Evolutionary conservation across 169 alveolate species (phyloP), one percentile per base, ranked within the genome.

Genomic region (Plasmodium inui): DNA sequence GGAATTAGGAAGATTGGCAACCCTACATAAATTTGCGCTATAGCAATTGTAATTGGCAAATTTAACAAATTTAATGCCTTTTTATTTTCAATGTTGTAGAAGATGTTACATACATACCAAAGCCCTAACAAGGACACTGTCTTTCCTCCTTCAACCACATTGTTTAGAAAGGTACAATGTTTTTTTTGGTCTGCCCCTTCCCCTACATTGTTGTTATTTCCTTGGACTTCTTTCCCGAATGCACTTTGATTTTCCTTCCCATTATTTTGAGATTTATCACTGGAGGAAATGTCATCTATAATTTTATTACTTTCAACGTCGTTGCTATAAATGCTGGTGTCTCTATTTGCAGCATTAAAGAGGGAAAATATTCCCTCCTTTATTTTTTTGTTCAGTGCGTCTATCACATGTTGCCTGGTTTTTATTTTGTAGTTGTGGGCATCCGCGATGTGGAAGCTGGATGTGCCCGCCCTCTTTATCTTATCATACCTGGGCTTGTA

Each of bases 61-160:
- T 96, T 96, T 79, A 89, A 78, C 71, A 96, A 50, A 92, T 95
- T 96, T 50, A 96, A 89, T 34, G 97, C 96, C 78, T 96, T 95
- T 81, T 95, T 96, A 92, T 95, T 96, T 79, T 96, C 97, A 32
- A 95, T 74, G 70, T 96, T 96, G 93, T 96, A 96, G 83, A 96
- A 76, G 34, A 95, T 95, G 30, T 95, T 96, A 7, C 96, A 95
- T 3, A 94, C 95, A 86, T 96, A 96, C 96, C 97, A 96, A 30
- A 92, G 73, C 8, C 94, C 82, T 88, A 88, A 44, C 53, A 88
- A 67, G 22, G 94, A 88, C 10, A 88, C 50, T 30, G 94, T 88
- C 73, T 88, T 88, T 39, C 94, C 89, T 41, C 83, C 94, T 61
- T 88, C 94, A 39, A 88, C 83, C 14, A 80, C 72, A 26, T 88